phyloP scores from a whole-genome alignment of 2,329 filamentous ascomycete species.

The Aspergillus udagawae region DNA sequence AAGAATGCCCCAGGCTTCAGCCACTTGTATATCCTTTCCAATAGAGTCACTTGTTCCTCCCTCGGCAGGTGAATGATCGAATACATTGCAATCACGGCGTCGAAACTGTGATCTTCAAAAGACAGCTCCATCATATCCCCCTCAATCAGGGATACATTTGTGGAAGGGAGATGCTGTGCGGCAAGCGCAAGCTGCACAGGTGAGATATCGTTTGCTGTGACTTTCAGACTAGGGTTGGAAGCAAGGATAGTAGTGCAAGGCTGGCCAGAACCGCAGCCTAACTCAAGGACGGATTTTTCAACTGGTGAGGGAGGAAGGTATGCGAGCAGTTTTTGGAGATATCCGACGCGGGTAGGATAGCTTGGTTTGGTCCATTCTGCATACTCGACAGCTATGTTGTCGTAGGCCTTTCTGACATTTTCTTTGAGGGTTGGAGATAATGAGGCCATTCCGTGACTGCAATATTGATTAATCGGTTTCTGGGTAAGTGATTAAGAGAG shows the following conservation, averaged over 20 bases:
- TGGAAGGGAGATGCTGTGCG: constrained; percentile 15
- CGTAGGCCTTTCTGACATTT: constrained; percentile 24
- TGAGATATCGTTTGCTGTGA: constrained; percentile 45
- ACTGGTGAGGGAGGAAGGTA: constrained; percentile 6
- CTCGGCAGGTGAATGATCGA: constrained; percentile 54
- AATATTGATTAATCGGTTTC: no score
- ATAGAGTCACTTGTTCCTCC: constrained; percentile 46
- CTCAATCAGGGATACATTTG: constrained; percentile 23
- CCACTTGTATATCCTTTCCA: constrained; percentile 47
- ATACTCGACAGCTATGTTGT: constrained; percentile 35
- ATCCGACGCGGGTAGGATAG: constrained; percentile 27
- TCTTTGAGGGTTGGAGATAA: background rate
- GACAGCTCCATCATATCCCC: constrained; percentile 43
- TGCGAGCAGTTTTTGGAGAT: constrained; percentile 27
- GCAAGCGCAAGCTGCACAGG: constrained; percentile 37
- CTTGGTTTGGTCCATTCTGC: constrained; percentile 31
- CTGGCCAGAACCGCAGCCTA: constrained; percentile 41
- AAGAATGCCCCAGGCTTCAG: constrained; percentile 50
- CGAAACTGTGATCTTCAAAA: constrained; percentile 36
- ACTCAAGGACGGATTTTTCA: constrained; percentile 29
- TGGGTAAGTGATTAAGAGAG: background rate
- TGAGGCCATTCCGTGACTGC: background rate
- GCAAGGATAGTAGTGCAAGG: constrained; percentile 25
- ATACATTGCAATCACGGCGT: constrained; percentile 52
- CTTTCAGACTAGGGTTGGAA: constrained; percentile 15